Base-by-base conservation (phyloP, 2,329 filamentous ascomycete species). In the Colletotrichum higginsianum region DNA sequence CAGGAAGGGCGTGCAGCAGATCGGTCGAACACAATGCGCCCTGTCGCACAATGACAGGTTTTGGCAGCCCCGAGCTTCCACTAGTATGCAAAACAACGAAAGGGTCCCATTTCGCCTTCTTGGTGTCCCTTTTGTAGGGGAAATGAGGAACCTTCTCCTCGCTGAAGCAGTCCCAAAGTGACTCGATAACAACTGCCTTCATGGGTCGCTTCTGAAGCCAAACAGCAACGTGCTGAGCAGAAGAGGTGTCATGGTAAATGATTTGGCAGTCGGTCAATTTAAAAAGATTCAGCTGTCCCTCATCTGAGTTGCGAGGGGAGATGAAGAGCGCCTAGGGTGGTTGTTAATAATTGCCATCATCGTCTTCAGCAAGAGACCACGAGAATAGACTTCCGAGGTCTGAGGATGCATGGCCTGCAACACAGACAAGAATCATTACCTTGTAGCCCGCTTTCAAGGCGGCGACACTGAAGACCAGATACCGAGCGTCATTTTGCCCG, bases 51-150 rank as follows among this genome's bases (percentile, higher is more conserved):
- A 83, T 71, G 23, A 86, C 79, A 1, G 84, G 84, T 74, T 84
- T 86, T 0, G 84, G 84, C 2, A 85, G 76, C 0, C 84, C 84
- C 0, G 84, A 85, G 52, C 80, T 84, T 15, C 85, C 85, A 58
- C 82, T 84, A 1, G 84, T 86, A 74, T 86, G 85, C 7, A 86
- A 74, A 1, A 85, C 78, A 3, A 80, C 47, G 4, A 82, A 57
- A 0, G 84, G 83, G 2, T 86, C 83, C 78, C 81, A 83, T 65
- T 81, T 76, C 0, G 79, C 83, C 56, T 85, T 75, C 8, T 84
- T 82, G 47, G 81, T 85, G 0, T 80, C 80, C 75, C 80, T 82
- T 38, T 75, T 65, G 75, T 84, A 85, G 0, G 82, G 80, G 42
- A 81, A 79, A n/a, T 75, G 77, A 11, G 79, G 74, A 1, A 80